Evolutionary conservation across 1,139 yeast genomes (phyloP).

Genomic region (Hansenula lynferdii): DNA sequence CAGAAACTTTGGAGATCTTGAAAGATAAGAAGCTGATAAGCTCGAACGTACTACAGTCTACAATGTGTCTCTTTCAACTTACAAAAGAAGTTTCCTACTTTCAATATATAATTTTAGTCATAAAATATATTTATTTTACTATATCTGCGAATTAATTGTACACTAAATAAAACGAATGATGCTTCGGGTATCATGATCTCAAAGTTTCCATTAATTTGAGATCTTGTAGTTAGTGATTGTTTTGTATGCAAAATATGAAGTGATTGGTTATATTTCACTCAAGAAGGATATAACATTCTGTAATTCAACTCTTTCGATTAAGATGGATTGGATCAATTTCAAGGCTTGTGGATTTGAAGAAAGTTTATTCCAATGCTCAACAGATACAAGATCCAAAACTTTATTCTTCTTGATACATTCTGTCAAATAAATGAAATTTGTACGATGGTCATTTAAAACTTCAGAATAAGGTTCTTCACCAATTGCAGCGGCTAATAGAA

Average conservation of each 20-base stretch:
- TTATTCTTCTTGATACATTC: conserved; percentile 20
- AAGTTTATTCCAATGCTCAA: conserved; percentile 3
- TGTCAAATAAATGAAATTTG: conserved; percentile 10
- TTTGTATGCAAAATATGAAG: too few species aligned
- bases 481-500: conserved; percentile 28
- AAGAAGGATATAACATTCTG: background rate
- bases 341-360: conserved; percentile 6
- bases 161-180: background rate
- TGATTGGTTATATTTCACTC: too few species aligned
- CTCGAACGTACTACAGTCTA: too few species aligned
- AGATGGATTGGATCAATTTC: conserved; percentile 11
- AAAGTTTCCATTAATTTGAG: too few species aligned
- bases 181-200: background rate
- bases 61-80: too few species aligned
- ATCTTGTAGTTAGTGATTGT: too few species aligned
- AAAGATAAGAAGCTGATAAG: too few species aligned
- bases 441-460: conserved; percentile 4
- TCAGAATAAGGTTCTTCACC: conserved; percentile 29
- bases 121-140: too few species aligned
- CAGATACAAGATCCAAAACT: conserved; percentile 10
- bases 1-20: background rate
- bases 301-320: conserved; percentile 9
- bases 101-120: too few species aligned
- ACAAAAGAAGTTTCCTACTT: too few species aligned
- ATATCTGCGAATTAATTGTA: too few species aligned